These are phyloP conservation scores for Saitozyma podzolica DNA, from an alignment of 768 basidiomycete genomes.

Conservation along the genomic window DNA sequence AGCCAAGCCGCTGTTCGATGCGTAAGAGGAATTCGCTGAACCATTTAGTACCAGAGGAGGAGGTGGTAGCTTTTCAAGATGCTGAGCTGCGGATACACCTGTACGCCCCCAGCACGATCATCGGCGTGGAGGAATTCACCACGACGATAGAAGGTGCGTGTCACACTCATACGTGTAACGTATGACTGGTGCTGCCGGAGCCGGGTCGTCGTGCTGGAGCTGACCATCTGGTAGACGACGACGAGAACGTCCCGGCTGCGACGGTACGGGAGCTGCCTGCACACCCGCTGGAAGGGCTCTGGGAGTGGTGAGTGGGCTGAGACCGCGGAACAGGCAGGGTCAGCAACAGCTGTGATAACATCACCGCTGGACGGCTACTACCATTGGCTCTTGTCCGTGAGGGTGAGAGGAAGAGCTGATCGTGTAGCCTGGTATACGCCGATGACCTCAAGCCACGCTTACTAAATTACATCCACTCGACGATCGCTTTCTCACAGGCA, in stretches of 20 bases:
- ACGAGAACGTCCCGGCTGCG: slow-evolving; percentile 80
- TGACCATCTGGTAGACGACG: slow-evolving; percentile 55
- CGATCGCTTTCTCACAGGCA: slow-evolving; percentile 80
- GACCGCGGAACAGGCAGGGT: not conserved
- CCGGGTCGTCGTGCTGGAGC: not conserved
- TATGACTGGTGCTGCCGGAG: not conserved
- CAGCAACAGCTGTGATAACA: no score
- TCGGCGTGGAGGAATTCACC: slow-evolving; percentile 64
- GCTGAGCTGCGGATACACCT: slow-evolving; percentile 73
- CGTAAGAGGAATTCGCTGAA: not conserved
- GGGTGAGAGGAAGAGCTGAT: not conserved
- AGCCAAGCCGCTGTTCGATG: not conserved
- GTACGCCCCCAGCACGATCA: slow-evolving; percentile 75
- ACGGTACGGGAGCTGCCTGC: slow-evolving; percentile 86
- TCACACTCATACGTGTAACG: not conserved
- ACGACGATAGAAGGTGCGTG: not conserved
- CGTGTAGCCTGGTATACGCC: slow-evolving; percentile 69
- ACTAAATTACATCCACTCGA: slow-evolving; percentile 92
- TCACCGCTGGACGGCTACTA: no score
- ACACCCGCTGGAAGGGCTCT: slow-evolving; percentile 79
- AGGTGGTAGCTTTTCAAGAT: slow-evolving; percentile 3
- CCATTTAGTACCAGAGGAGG: not conserved
- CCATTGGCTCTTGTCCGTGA: no score
- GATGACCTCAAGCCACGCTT: slow-evolving; percentile 80
- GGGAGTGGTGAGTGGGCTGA: slow-evolving; percentile 64